Conservation (phyloP, 2,329 filamentous ascomycete genomes). For the Endocalyx cinctus region DNA sequence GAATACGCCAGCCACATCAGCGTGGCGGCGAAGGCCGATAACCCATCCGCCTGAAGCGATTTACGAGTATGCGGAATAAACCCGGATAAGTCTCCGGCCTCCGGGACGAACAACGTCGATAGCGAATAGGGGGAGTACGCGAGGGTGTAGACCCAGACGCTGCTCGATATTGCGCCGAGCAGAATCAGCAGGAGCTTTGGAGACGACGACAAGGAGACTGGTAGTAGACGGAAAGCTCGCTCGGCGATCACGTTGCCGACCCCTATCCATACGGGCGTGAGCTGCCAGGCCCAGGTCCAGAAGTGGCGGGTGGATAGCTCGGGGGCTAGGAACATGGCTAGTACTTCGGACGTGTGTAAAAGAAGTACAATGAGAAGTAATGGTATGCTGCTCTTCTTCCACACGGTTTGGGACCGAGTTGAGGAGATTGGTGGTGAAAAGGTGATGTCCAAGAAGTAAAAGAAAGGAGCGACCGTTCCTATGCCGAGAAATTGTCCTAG, state of each 20-base stretch:
- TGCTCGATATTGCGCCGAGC: conserved; percentile 7
- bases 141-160: conserved; percentile 11
- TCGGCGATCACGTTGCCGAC: conserved; percentile 9
- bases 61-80: conserved; percentile 7
- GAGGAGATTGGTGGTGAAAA: conserved; percentile 10
- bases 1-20: conserved; percentile 14
- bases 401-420: conserved; percentile 2
- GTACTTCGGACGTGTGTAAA: conserved; percentile 17
- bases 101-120: conserved; percentile 10
- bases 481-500: conserved; percentile 10
- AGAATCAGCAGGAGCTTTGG: conserved; percentile 3
- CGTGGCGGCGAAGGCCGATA: conserved; percentile 5
- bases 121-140: conserved; percentile 8
- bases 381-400: conserved; percentile 1
- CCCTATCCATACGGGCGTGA: conserved; percentile 18
- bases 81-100: conserved; percentile 5
- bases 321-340: conserved; percentile 12
- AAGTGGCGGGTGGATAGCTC: conserved; percentile 15
- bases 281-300: conserved; percentile 22
- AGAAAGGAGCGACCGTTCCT: conserved; percentile 8
- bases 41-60: conserved; percentile 10
- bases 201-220: conserved; percentile 1
- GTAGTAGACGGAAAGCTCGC: conserved; percentile 2
- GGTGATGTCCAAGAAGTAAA: conserved; percentile 13
- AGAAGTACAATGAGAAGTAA: conserved; percentile 12